Base-by-base conservation (phyloP, 768 basidiomycete species). In the Trametes cubensis region DNA sequence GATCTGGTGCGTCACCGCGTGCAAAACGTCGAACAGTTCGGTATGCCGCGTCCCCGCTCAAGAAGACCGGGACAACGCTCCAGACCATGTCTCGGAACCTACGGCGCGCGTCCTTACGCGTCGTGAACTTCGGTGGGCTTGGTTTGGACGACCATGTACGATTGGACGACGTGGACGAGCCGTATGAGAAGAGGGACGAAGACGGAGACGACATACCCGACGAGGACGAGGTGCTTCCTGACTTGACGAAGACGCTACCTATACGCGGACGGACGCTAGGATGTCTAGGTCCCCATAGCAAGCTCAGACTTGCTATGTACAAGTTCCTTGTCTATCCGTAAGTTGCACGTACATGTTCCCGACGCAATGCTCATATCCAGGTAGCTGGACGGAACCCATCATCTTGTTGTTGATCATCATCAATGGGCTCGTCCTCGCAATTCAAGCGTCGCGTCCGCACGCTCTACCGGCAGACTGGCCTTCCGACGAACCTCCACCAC, bases 371-470 rank as follows among this genome's bases (percentile, higher is more conserved):
- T 45, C 49, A 66, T 34, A 14, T 2, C 13, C 30, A 47, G 10
- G 20, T 67, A 94, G 92, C 61, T 90, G 85, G 83, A 95, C 95
- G 18, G 96, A 98, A 76, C 92, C 92, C 26, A 61, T 79, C 23
- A 91, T 98, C 62, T 83, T 98, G 46, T 67, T 90, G 23, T 80
- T 95, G 55, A 97, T 98, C 70, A 81, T 98, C 58, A 63, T 89
- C 64, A 90, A 97, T 70, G 91, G 92, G 20, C 79, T 92, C 59
- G 79, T 95, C 21, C 79, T 98, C 52, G 88, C 91, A 5, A 81
- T 90, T 23, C 95, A 98, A 75, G 84, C 92, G 8, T 83, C 89
- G 39, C 81, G 77, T 55, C 76, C 87, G 3, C 72, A 87, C 34
- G 83, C 84, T 20, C 76, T 89, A 4, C 75, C 83, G n/a, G 66